Conservation (phyloP, 1,284 basidiomycete genomes). For the Laetiporus sulphureus region DNA sequence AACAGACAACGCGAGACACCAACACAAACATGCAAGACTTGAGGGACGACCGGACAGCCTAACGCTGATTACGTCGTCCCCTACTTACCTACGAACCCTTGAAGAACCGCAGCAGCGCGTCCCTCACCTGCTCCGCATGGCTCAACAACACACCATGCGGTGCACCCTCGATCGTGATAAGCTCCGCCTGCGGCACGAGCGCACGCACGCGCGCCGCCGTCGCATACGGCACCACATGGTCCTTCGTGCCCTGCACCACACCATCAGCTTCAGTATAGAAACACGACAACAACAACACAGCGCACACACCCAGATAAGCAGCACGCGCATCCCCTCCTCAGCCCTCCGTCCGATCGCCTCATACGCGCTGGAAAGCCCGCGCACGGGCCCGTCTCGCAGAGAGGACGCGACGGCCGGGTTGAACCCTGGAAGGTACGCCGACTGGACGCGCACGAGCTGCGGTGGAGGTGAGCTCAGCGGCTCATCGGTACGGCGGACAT, state of each 20-base stretch:
- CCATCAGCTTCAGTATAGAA: neutral
- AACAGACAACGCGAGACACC: too few species aligned
- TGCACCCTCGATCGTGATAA: slow-evolving; percentile 53
- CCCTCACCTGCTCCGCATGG: slow-evolving; percentile 40
- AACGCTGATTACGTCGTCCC: too few species aligned
- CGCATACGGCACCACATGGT: slow-evolving; percentile 55
- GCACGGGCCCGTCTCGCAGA: slow-evolving; percentile 64
- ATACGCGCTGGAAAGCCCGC: slow-evolving; percentile 50
- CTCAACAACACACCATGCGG: slow-evolving; percentile 60
- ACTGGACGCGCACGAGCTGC: slow-evolving; percentile 64
- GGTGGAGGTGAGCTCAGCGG: neutral
- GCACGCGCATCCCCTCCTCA: slow-evolving; percentile 34
- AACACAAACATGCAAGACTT: too few species aligned
- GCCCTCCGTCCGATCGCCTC: slow-evolving; percentile 32
- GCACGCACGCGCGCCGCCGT: slow-evolving; percentile 48
- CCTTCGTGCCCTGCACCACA: slow-evolving; percentile 51
- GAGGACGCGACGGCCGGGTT: slow-evolving; percentile 69
- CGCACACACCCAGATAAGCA: slow-evolving; percentile 56
- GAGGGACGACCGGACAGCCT: too few species aligned
- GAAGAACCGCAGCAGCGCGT: slow-evolving; percentile 35
- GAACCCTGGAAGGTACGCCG: slow-evolving; percentile 65
- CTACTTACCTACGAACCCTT: too few species aligned
- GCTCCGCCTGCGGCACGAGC: slow-evolving; percentile 45
- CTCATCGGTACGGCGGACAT: neutral
- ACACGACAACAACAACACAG: neutral